These are phyloP conservation scores for Barnettozyma siamensis DNA, from an alignment of 805 yeast species.

Conservation along the genomic window DNA sequence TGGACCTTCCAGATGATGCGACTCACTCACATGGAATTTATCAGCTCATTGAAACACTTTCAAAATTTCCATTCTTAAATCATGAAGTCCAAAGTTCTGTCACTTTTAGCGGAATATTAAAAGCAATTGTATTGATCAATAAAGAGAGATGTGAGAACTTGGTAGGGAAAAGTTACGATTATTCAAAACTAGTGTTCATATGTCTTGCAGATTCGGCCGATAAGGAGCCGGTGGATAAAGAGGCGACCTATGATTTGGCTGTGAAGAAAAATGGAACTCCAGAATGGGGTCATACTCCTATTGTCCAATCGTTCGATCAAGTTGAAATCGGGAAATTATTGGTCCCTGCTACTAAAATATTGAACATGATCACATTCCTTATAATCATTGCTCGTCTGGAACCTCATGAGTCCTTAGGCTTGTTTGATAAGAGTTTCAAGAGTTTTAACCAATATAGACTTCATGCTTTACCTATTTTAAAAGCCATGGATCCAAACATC, in stretches of 20 bases:
- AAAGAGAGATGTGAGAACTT: slow-evolving; percentile 35
- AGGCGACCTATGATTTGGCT: slow-evolving; percentile 13
- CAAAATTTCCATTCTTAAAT: slow-evolving; percentile 45
- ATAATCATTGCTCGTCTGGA: slow-evolving; percentile 39
- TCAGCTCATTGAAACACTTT: slow-evolving; percentile 36
- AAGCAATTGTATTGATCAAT: slow-evolving; percentile 39
- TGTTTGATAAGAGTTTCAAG: slow-evolving; percentile 21
- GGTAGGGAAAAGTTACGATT: slow-evolving; percentile 33
- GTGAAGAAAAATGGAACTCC: slow-evolving; percentile 11
- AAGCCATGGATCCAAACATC: slow-evolving; percentile 42
- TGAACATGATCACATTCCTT: slow-evolving; percentile 42
- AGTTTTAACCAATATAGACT: slow-evolving; percentile 40
- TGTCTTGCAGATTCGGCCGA: background rate
- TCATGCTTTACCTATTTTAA: slow-evolving; percentile 39
- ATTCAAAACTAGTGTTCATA: slow-evolving; percentile 41
- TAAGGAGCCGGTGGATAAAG: background rate
- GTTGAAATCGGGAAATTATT: slow-evolving; percentile 32
- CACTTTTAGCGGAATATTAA: slow-evolving; percentile 35
- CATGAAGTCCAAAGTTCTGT: slow-evolving; percentile 28
- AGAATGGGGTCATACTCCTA: slow-evolving; percentile 28
- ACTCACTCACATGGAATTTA: slow-evolving; percentile 29
- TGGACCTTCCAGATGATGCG: slow-evolving; percentile 31
- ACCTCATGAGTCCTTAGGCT: slow-evolving; percentile 29
- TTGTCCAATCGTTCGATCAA: slow-evolving; percentile 39
- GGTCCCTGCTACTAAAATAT: slow-evolving; percentile 37